A percentile compares a stretch with the other conserved stretches of the same genome.
Evolutionary conservation across 1,284 basidiomycete species (phyloP).

Genomic region (Coriolopsis trogii): DNA sequence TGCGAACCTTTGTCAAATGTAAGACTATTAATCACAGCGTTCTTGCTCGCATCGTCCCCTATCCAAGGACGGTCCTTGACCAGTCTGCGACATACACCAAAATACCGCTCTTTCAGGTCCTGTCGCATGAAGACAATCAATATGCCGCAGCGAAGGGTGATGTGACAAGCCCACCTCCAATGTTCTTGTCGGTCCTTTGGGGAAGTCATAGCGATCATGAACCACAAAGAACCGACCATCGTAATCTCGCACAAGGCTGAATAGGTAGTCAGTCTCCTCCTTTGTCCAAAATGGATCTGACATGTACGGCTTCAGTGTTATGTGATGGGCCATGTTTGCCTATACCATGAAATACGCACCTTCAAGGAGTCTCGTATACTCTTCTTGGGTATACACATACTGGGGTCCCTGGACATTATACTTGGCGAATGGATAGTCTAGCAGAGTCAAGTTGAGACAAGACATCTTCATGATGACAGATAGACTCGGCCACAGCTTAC

Average conservation of each 20-base stretch:
- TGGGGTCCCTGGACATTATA: constrained; percentile 75
- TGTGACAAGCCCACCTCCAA: constrained; percentile 62
- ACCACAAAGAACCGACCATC: constrained; percentile 93
- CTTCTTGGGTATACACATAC: constrained; percentile 88
- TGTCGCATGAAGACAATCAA: constrained; percentile 41
- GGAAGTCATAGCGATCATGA: constrained; percentile 86
- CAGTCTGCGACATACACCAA: constrained; percentile 88
- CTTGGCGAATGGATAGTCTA: constrained; percentile 79
- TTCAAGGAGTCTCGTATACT: constrained; percentile 83
- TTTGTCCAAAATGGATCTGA: constrained; percentile 88
- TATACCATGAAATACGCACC: constrained; percentile 46
- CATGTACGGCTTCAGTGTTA: too few relatives aligned
- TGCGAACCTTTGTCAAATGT: constrained; percentile 81
- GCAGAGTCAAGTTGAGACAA: background rate
- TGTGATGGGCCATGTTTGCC: too few relatives aligned
- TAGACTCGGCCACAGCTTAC: constrained; percentile 49
- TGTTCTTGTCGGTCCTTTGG: constrained; percentile 53
- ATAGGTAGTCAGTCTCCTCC: constrained; percentile 95
- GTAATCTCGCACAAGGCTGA: constrained; percentile 80
- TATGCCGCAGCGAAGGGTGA: background rate
- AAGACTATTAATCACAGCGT: constrained; percentile 70
- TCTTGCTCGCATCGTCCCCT: constrained; percentile 75
- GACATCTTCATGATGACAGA: too few relatives aligned
- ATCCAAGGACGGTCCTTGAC: constrained; percentile 83
- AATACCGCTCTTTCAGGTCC: constrained; percentile 97